Evolutionary conservation across 371 early-diverging fungal genomes (phyloP), one percentile per base, ranked within the genome.

Genomic region (Actinomortierella ambigua): DNA sequence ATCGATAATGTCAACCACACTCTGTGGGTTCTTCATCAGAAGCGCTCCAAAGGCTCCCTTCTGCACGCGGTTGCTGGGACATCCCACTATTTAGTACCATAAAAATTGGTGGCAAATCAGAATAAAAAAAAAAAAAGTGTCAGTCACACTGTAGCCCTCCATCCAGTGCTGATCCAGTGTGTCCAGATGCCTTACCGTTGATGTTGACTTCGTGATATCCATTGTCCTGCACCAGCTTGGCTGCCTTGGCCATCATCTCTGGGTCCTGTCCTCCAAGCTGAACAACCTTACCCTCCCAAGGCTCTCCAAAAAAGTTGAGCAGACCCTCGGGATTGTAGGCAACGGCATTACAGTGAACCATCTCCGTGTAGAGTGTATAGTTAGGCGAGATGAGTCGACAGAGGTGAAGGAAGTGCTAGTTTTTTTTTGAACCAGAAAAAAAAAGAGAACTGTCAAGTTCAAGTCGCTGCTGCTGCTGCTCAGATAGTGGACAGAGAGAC

Each of bases 301-400:
- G 82, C 23, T 61, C 75, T 0, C 87, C 87, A n/a, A 86, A 76
- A 59, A 84, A 81, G 18, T 80, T 77, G 63, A 76, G 69, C 1
- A 88, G 50, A 39, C 58, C 61, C 2, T 62, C 58, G 17, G 64
- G 73, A 41, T 85, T 78, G 22, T 84, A 76, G 4, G 85, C 59
- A 22, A 93, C 82, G 7, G 88, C 88, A 50, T 87, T 85, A n/a
- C 87, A 83, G 61, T 90, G 89, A 52, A 88, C 77, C 93, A 93
- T 93, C 59, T 93, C 91, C 2, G 88, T 88, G 60, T 90, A 93
- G n/a, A 89, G 82, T 15, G 78, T 77, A 61, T 79, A 77, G 55
- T 88, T 83, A 11, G 84, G 82, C 0, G 90, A 88, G 42, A 91
- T 88, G 39, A 93, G 82, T 47, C 82, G 82, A n/a, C 89, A 69